Evolutionary conservation across 768 basidiomycete species (phyloP), one percentile per base, ranked within the genome.

Genomic region (Boletus subcaerulescens): DNA sequence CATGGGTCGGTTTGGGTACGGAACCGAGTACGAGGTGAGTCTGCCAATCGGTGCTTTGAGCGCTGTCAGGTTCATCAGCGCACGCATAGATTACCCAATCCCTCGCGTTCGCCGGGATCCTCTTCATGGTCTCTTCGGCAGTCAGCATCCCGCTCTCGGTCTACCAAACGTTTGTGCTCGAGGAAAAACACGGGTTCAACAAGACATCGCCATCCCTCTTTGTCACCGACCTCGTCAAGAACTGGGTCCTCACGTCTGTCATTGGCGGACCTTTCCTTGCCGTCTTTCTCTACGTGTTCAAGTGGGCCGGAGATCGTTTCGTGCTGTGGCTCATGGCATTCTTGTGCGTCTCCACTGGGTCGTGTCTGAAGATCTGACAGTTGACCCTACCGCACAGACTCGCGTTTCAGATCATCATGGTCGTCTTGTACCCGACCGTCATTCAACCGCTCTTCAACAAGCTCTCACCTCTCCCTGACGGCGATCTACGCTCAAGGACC

Each of bases 361-460:
- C 22, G 22, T 24, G 22, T 24, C 22, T 24, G 22, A 24, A 24
- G 4, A 24, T 24, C 4, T 24, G 22, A 24, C 22, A 24, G 22
- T 1, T 39, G 15, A 18, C 8, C 38, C 17, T 8, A 39, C 38
- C 7, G 3, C 7, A 5, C 9, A 93, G 94, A 68, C 75, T 97
- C 52, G 70, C 76, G 5, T 89, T 98, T 78, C 93, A 94, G 68
- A 70, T 98, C 39, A 73, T 82, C 65, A 88, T 98, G 83, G 87
- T 90, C 56, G 73, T 92, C 57, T 64, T 93, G 50, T 91, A 90
- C 73, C 91, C 91, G 3, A 89, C 83, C 38, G 76, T 93, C 67
- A 93, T 99, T 62, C 93, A 95, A 62, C 97, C 97, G 0, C 74
- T 98, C 52, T 98, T 98, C 82, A 98, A 99, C 81, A 98, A 93